Percentiles rank a stretch among this genome's conserved stretches.
Evolutionary conservation across 1,284 basidiomycete genomes (phyloP).

Genomic region (Volvariella surrecta): DNA sequence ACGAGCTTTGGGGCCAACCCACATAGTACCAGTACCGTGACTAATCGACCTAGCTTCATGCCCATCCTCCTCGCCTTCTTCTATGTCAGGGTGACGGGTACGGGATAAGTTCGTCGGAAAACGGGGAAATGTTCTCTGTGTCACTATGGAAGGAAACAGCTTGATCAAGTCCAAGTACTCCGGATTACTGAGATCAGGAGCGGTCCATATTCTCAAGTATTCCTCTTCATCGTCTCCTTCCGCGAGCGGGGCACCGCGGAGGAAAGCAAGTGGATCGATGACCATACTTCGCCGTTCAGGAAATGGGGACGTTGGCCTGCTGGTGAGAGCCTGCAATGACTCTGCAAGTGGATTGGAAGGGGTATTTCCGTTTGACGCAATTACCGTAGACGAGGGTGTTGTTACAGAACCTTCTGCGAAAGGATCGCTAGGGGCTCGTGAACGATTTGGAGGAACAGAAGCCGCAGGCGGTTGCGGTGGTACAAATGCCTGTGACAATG

Average conservation of each 20-base stretch:
- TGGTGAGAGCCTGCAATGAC: constrained; percentile 32
- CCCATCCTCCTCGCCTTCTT: constrained; percentile 51
- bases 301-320: not conserved
- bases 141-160: constrained; percentile 64
- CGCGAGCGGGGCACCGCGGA: constrained; percentile 27
- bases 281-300: not conserved
- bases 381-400: constrained; percentile 28
- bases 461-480: constrained; percentile 30
- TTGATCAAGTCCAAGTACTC: constrained; percentile 54
- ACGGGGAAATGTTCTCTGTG: constrained; percentile 52
- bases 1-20: constrained; percentile 50
- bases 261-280: constrained; percentile 23
- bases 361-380: too few species aligned
- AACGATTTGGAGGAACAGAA: constrained; percentile 46
- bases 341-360: too few species aligned
- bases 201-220: constrained; percentile 60
- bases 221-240: constrained; percentile 42
- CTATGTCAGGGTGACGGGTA: constrained; percentile 38
- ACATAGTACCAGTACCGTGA: constrained; percentile 67
- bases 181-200: constrained; percentile 58
- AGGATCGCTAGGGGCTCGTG: constrained; percentile 69
- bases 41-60: constrained; percentile 45
- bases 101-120: constrained; percentile 34
- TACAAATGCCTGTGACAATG: constrained; percentile 46
- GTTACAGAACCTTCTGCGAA: constrained; percentile 42